Conservation (phyloP, 2,329 filamentous ascomycete species). For the Aschersonia sp. region DNA sequence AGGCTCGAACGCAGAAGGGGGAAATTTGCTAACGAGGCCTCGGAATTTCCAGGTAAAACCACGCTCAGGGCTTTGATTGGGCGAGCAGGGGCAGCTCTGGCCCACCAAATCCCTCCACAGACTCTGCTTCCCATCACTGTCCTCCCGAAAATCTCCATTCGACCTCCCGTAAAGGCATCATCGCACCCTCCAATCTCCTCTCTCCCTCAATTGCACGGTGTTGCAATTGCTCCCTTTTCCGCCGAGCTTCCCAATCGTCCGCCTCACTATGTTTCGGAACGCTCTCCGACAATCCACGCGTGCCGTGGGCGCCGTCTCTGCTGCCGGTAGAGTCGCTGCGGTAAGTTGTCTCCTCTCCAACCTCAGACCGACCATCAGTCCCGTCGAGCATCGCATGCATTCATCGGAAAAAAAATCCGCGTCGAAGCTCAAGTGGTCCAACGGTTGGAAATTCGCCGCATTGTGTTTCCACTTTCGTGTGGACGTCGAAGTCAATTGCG, state of each 20-base stretch:
- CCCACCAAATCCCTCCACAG: conserved; percentile 26
- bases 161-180: conserved; percentile 31
- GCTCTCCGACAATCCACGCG: conserved; percentile 94
- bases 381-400: conserved; percentile 25
- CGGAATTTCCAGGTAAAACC: conserved; percentile 25
- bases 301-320: conserved; percentile 87
- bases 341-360: conserved; percentile 53
- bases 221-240: conserved; percentile 48
- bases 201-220: conserved; percentile 43
- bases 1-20: conserved; percentile 9
- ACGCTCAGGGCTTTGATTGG: conserved; percentile 21
- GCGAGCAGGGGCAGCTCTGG: conserved; percentile 13
- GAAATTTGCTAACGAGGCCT: conserved; percentile 22
- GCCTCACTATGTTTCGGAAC: conserved; percentile 81
- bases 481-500: conserved; percentile 7
- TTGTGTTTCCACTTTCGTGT: neutral
- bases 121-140: conserved; percentile 25
- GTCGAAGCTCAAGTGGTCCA: conserved; percentile 21
- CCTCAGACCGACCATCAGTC: conserved; percentile 25
- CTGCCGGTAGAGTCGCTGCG: conserved; percentile 77
- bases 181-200: conserved; percentile 40
- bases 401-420: conserved; percentile 14
- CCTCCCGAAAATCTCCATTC: conserved; percentile 30
- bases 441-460: conserved; percentile 3
- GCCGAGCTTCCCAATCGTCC: conserved; percentile 34